Evolutionary conservation across 1,139 yeast species (phyloP), one percentile per base, ranked within the genome.

Genomic region (Pichia sp.): DNA sequence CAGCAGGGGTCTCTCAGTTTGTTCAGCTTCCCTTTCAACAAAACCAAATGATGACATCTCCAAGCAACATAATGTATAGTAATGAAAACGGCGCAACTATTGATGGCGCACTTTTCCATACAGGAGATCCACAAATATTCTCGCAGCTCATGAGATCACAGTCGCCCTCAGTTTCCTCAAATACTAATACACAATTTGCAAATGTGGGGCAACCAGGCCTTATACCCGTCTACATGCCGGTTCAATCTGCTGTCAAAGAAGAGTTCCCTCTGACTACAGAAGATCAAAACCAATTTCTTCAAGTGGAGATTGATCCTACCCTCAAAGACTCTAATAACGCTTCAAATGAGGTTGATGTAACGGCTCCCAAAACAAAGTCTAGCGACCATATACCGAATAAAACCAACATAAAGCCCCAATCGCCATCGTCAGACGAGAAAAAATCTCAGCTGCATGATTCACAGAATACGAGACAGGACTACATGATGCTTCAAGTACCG

Each of bases 401-500:
- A 18, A 12, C 14, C 25, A 11, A 18, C 21, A 19, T 22, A 25
- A 22, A n/a, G 13, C 11, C 15, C 29, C n/a, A n/a, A n/a, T n/a
- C n/a, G n/a, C n/a, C n/a, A n/a, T n/a, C n/a, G n/a, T n/a, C n/a
- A n/a, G 12, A 6, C 20, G 16, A 6, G 15, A 15, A 6, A 24
- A 23, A 6, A 18, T 10, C 17, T n/a, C 30, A 32, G n/a, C 16
- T 14, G 13, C 29, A 28, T 9, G 33, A 25, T 20, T 30, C 20
- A 15, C 34, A 30, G n/a, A n/a, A n/a, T n/a, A n/a, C n/a, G n/a
- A n/a, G n/a, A n/a, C n/a, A n/a, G 8, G 40, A 37, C 18, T 37
- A 31, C 17, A 37, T 40, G 38, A 32, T 34, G 40, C 19, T 34
- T 10, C 16, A 21, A 14, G 30, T 37, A 26, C 40, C 33, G 3